phyloP scores from a whole-genome alignment of 1,284 basidiomycete genomes.

The Ustilago shanxiensis region DNA sequence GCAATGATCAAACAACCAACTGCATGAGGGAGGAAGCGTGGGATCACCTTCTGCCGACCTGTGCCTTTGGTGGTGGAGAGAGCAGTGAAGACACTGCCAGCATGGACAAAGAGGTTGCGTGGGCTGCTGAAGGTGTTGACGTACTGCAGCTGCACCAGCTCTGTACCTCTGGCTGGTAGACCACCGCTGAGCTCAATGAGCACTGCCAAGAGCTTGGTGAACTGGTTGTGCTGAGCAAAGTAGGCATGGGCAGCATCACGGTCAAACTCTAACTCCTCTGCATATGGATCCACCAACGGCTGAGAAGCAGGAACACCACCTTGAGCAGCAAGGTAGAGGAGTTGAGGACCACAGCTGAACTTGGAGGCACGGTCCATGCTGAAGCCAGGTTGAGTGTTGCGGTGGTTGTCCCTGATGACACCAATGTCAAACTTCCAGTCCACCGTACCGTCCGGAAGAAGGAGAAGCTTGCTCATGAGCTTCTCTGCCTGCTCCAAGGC shows the following conservation, averaged over 20 bases:
- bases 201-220: constrained; percentile 4
- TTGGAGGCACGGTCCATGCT: background rate
- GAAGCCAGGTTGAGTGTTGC: constrained; percentile 5
- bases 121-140: background rate
- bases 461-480: background rate
- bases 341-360: background rate
- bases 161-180: constrained; percentile 7
- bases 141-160: constrained; percentile 10
- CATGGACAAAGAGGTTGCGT: constrained; percentile 4
- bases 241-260: background rate
- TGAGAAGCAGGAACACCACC: background rate
- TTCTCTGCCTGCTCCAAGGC: background rate
- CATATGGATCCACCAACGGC: background rate
- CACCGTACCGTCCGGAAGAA: background rate
- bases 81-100: constrained; percentile 2
- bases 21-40: constrained; percentile 8
- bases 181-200: constrained; percentile 8
- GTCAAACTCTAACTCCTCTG: background rate
- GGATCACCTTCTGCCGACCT: background rate
- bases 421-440: background rate
- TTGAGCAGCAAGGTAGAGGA: background rate
- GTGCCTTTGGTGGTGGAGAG: constrained; percentile 2
- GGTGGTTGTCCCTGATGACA: background rate
- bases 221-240: constrained; percentile 1
- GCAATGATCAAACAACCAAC: background rate